Evolutionary conservation across 192 early-diverging fungal genomes (phyloP).

Genomic region (Diversispora eburnea): DNA sequence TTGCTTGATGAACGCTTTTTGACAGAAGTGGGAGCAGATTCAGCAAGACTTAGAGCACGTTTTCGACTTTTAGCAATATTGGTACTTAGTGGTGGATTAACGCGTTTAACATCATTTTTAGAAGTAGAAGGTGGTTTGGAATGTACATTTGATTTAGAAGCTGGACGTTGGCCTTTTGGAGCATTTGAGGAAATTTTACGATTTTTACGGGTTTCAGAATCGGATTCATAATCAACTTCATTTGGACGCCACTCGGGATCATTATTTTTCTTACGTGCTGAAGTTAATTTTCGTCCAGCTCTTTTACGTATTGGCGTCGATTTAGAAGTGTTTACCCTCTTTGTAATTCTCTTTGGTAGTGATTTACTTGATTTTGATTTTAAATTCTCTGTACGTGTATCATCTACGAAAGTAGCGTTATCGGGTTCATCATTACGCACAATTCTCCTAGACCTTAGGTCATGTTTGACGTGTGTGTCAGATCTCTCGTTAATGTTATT

Average conservation of each 20-base stretch:
- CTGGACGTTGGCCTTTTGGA: neutral
- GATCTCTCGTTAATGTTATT: neutral
- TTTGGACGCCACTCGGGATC: conserved; percentile 2
- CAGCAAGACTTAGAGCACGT: no score
- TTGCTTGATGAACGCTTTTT: no score
- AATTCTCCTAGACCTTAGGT: neutral
- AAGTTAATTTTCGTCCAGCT: neutral
- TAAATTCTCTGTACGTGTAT: neutral
- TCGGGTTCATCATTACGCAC: neutral
- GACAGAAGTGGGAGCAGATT: no score
- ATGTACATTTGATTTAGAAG: neutral
- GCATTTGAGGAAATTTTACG: no score
- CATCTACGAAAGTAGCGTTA: neutral
- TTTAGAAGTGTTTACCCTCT: neutral
- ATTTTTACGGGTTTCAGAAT: neutral
- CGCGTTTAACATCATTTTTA: no score
- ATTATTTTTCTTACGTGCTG: neutral
- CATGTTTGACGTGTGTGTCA: neutral
- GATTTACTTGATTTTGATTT: neutral
- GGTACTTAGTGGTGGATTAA: no score
- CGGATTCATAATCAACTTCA: conserved; percentile 12
- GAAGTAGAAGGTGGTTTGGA: neutral
- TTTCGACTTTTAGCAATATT: neutral
- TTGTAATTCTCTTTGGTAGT: neutral
- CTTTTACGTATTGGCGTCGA: neutral